Conservation (phyloP, 208 protist genomes). For the Crithidia thermophila region DNA sequence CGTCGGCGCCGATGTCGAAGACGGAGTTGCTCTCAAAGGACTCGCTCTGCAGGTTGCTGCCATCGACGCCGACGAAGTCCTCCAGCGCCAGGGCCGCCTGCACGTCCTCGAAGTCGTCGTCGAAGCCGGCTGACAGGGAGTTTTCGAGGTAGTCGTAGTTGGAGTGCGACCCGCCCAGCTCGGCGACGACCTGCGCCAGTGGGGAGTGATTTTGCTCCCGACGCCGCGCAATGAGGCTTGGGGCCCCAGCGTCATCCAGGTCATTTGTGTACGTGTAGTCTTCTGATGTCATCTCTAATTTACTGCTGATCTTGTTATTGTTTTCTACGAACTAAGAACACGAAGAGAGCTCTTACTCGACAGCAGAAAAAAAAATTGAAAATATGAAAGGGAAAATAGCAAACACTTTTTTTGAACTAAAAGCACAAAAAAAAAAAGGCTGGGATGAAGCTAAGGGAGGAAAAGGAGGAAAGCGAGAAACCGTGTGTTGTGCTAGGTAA, state of each 20-base stretch:
- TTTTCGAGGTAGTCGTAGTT: slow-evolving; percentile 33
- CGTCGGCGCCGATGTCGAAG: slow-evolving; percentile 28
- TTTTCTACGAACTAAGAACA: too few relatives aligned
- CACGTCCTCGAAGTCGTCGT: slow-evolving; percentile 8
- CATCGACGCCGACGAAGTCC: slow-evolving; percentile 25
- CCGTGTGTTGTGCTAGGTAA: too few relatives aligned
- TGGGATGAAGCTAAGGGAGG: too few relatives aligned
- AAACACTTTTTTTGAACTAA: too few relatives aligned
- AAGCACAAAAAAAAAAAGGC: too few relatives aligned
- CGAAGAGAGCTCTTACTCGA: too few relatives aligned
- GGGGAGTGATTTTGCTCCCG: slow-evolving; percentile 24
- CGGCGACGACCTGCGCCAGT: neutral
- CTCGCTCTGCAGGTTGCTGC: slow-evolving; percentile 16
- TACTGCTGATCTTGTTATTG: too few relatives aligned
- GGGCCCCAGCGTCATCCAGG: slow-evolving; percentile 16
- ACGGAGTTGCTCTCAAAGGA: slow-evolving; percentile 29
- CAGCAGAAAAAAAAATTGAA: neutral
- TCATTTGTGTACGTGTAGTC: slow-evolving; percentile 38
- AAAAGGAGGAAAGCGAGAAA: neutral
- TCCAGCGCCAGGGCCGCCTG: slow-evolving; percentile 21
- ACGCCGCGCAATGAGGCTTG: neutral
- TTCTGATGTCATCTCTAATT: slow-evolving; percentile 17
- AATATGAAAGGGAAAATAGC: slow-evolving; percentile 1
- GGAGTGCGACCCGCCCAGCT: slow-evolving; percentile 12
- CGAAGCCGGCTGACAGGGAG: slow-evolving; percentile 11